phyloP scores from a whole-genome alignment of 768 basidiomycete species.

The Tylopilus subfusipes region DNA sequence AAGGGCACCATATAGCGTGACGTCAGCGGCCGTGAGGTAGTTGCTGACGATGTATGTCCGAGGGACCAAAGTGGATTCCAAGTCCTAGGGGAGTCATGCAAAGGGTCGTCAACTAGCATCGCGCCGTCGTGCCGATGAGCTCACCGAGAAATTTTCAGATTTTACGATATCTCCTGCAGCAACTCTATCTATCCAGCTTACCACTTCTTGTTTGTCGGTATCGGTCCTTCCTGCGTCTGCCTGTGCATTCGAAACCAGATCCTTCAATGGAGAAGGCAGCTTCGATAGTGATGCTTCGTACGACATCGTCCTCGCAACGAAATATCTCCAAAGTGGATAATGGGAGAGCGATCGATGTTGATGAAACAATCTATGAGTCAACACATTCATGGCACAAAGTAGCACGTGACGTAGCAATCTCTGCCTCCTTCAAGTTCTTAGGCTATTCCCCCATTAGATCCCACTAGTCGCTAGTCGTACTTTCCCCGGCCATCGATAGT shows the following conservation, averaged over 20 bases:
- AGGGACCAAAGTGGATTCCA: conserved; percentile 68
- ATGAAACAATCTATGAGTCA: conserved; percentile 20
- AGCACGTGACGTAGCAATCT: conserved; percentile 28
- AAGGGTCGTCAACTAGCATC: background rate
- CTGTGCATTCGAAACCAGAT: conserved; percentile 47
- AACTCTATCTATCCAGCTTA: conserved; percentile 68
- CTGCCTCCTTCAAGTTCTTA: background rate
- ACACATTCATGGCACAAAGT: conserved; percentile 7
- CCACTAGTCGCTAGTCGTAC: conserved; percentile 21
- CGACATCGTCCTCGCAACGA: conserved; percentile 43
- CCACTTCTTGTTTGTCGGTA: conserved; percentile 60
- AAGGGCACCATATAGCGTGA: conserved; percentile 86
- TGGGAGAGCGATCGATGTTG: conserved; percentile 23
- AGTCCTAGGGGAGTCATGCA: conserved; percentile 43
- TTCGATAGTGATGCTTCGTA: conserved; percentile 48
- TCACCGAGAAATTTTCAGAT: conserved; percentile 49
- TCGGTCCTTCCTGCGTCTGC: conserved; percentile 51
- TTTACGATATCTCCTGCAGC: conserved; percentile 46
- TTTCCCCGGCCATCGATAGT: conserved; percentile 36
- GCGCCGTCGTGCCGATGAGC: conserved; percentile 1
- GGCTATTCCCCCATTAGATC: background rate
- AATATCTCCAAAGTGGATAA: conserved; percentile 7
- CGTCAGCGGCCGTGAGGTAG: conserved; percentile 84
- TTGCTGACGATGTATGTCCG: conserved; percentile 85
- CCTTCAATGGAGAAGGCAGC: conserved; percentile 46